A percentile compares a stretch with the other conserved stretches of the same genome.
These are phyloP conservation scores for Zizania latifolia DNA, from an alignment of 176 grass and related monocot genomes.

Conservation along the genomic window DNA sequence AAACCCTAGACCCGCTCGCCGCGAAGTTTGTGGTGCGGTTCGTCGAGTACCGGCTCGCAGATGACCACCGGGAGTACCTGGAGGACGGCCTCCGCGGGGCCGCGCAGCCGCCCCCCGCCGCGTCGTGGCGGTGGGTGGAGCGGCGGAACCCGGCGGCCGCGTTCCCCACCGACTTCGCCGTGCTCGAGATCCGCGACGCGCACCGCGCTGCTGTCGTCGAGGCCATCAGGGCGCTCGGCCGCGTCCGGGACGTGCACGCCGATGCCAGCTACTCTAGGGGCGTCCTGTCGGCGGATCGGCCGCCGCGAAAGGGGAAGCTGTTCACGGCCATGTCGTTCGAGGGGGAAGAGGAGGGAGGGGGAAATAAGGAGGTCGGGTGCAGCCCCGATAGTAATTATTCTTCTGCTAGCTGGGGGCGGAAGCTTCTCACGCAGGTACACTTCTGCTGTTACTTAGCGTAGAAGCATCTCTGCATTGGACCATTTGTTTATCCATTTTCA, in stretches of 20 bases:
- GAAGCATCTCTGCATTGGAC: not conserved
- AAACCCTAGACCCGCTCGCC: constrained; percentile 11
- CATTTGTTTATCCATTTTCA: not conserved
- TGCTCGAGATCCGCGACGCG: constrained; percentile 56
- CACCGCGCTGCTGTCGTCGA: constrained; percentile 29
- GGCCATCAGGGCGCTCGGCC: constrained; percentile 43
- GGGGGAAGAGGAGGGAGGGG: constrained; percentile 33
- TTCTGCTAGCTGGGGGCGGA: constrained; percentile 58
- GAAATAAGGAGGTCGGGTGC: not conserved
- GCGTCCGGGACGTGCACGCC: constrained; percentile 67
- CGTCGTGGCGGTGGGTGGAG: constrained; percentile 78
- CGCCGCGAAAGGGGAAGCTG: constrained; percentile 45
- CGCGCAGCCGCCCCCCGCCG: not conserved
- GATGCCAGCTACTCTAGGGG: constrained; percentile 59
- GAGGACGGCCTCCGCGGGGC: constrained; percentile 31
- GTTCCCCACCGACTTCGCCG: constrained; percentile 84
- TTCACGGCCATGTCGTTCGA: constrained; percentile 90
- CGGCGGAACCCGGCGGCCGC: constrained; percentile 60
- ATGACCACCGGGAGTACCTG: constrained; percentile 61
- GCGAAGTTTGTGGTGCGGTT: constrained; percentile 78
- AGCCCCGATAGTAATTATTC: constrained; percentile 31
- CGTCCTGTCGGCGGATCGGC: constrained; percentile 41
- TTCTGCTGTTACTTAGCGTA: not conserved
- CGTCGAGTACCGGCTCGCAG: constrained; percentile 49
- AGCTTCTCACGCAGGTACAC: constrained; percentile 55